Conservation (phyloP, 352 stramenopile genomes). For the Globisporangium irregulare region DNA sequence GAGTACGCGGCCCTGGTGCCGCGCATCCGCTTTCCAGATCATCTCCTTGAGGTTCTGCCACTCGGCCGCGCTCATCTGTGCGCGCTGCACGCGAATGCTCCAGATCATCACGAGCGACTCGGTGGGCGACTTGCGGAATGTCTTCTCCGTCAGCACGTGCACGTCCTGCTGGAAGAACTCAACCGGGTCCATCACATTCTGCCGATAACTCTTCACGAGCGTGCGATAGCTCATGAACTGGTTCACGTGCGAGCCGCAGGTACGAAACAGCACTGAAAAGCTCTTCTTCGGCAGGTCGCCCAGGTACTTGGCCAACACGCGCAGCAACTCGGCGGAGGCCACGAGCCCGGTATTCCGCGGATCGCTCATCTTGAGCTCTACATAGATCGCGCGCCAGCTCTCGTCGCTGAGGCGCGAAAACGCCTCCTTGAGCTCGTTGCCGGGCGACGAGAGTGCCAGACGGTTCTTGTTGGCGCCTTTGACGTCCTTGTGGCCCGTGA, state of each 20-base stretch:
- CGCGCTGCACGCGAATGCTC: conserved; percentile 57
- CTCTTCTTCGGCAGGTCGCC: conserved; percentile 50
- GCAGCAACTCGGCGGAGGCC: conserved; percentile 52
- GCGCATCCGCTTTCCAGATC: conserved; percentile 41
- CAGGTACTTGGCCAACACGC: conserved; percentile 61
- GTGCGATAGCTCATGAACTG: conserved; percentile 72
- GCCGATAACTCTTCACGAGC: conserved; percentile 66
- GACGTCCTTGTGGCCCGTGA: conserved; percentile 42
- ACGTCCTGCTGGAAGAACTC: conserved; percentile 52
- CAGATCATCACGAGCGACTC: conserved; percentile 73
- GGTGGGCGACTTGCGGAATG: conserved; percentile 53
- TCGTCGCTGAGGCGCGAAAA: conserved; percentile 58
- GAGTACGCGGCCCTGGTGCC: conserved; percentile 51
- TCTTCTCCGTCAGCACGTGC: conserved; percentile 36
- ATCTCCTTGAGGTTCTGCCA: conserved; percentile 57
- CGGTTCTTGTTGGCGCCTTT: conserved; percentile 62
- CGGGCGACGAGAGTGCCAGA: conserved; percentile 48
- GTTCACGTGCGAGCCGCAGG: conserved; percentile 60
- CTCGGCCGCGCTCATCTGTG: conserved; percentile 31
- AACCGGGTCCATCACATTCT: conserved; percentile 47
- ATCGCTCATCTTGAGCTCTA: conserved; percentile 64
- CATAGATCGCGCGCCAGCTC: conserved; percentile 58
- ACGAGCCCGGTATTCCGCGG: conserved; percentile 57
- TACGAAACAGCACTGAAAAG: conserved; percentile 57
- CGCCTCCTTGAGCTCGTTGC: conserved; percentile 70